Percentiles rank a stretch among this genome's conserved stretches.
Conservation (phyloP, 768 basidiomycete genomes). For the Lactarius deliciosus region DNA sequence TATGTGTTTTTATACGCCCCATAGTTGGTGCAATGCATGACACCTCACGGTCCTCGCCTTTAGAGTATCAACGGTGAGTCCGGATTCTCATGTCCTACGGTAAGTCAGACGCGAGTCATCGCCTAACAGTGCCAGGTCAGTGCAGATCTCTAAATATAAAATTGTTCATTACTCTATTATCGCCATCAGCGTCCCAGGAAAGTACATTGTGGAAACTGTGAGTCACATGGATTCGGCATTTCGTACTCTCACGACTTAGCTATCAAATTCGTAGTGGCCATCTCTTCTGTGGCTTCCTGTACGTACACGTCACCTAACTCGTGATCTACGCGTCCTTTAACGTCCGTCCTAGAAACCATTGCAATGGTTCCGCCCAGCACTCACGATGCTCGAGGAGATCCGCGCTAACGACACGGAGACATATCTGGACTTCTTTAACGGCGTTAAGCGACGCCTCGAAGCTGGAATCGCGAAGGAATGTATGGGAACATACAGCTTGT, state of each 20-base stretch:
- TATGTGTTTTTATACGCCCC: background rate
- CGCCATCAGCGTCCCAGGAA: conserved; percentile 6
- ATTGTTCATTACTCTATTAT: background rate
- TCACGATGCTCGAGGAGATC: background rate
- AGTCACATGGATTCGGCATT: background rate
- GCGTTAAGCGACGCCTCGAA: conserved; percentile 10
- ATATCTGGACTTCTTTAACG: conserved; percentile 2
- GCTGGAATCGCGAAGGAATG: conserved; percentile 15
- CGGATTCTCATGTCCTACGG: background rate
- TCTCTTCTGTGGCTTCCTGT: conserved; percentile 23
- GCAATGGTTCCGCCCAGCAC: conserved; percentile 24
- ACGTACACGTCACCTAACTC: background rate
- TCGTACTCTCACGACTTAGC: background rate
- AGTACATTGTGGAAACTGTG: conserved; percentile 14
- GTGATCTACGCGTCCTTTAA: background rate
- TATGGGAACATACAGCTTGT: conserved; percentile 15
- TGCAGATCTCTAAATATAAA: background rate
- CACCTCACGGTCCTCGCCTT: background rate
- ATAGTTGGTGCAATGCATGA: background rate
- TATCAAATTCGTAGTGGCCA: conserved; percentile 2
- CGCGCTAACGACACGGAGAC: conserved; percentile 1
- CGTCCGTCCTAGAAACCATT: conserved; percentile 5
- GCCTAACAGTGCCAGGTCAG: conserved; percentile 5
- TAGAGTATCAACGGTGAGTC: conserved; percentile 13
- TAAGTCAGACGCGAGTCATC: background rate